Evolutionary conservation across 2,329 filamentous ascomycete species (phyloP).

Genomic region (Pseudogymnoascus sp.): DNA sequence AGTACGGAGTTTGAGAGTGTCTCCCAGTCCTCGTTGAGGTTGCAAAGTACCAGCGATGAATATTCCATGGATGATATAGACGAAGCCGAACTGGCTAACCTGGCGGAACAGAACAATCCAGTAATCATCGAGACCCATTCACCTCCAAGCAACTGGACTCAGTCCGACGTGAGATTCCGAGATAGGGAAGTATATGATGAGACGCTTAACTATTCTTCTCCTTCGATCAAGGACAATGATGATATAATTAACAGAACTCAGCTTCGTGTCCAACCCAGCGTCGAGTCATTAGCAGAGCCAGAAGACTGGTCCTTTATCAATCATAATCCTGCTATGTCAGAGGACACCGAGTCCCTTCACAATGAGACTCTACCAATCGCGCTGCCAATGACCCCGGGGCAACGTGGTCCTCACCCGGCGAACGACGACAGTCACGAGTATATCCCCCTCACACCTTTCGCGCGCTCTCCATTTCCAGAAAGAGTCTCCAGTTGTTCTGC

Average conservation of each 20-base stretch:
- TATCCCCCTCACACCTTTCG: slow-evolving; percentile 35
- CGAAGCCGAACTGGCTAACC: slow-evolving; percentile 22
- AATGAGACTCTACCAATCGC: not conserved
- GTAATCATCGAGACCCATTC: slow-evolving; percentile 19
- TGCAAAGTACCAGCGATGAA: slow-evolving; percentile 20
- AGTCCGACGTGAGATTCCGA: slow-evolving; percentile 13
- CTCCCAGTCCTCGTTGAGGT: not conserved
- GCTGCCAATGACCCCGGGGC: not conserved
- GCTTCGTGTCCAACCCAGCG: not conserved
- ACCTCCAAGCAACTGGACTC: slow-evolving; percentile 17
- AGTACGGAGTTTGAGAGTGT: not conserved
- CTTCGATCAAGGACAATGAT: not conserved
- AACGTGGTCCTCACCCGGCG: not conserved
- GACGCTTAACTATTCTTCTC: slow-evolving; percentile 24
- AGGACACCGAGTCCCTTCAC: not conserved
- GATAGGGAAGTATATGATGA: slow-evolving; percentile 23
- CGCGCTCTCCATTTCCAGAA: slow-evolving; percentile 42
- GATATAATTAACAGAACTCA: slow-evolving; percentile 5
- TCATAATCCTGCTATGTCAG: not conserved
- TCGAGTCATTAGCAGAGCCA: slow-evolving; percentile 1
- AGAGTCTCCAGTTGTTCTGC: slow-evolving; percentile 43
- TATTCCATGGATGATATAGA: slow-evolving; percentile 23
- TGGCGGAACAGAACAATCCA: slow-evolving; percentile 14
- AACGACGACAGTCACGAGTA: slow-evolving; percentile 25
- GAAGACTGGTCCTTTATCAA: slow-evolving; percentile 24